Evolutionary conservation across 2,329 filamentous ascomycete genomes (phyloP).

Genomic region (Nannizzia gypsea): DNA sequence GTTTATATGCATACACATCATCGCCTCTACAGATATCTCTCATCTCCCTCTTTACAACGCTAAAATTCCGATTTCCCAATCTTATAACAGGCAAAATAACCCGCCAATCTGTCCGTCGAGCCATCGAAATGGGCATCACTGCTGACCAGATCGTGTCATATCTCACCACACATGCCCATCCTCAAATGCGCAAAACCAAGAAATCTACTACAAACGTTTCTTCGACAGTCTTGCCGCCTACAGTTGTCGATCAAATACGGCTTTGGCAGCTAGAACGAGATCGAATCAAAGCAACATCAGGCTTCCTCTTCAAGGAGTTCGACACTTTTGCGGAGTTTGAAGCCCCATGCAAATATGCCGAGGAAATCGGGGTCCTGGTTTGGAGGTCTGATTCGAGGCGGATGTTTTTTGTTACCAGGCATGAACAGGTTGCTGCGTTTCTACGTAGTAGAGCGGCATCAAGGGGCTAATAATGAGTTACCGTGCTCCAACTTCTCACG

Average conservation of each 20-base stretch:
- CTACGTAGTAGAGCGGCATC: slow-evolving; percentile 52
- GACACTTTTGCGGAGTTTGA: slow-evolving; percentile 54
- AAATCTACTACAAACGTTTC: slow-evolving; percentile 31
- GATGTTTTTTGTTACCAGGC: slow-evolving; percentile 83
- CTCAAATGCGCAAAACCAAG: slow-evolving; percentile 66
- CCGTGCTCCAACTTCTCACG: background rate
- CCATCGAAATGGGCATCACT: slow-evolving; percentile 83
- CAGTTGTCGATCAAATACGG: slow-evolving; percentile 92
- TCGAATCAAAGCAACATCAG: slow-evolving; percentile 70
- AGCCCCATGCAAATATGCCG: slow-evolving; percentile 51
- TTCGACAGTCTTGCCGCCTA: slow-evolving; percentile 70
- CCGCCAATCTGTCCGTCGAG: slow-evolving; percentile 73
- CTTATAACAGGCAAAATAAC: slow-evolving; percentile 87
- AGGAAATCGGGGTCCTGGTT: slow-evolving; percentile 77
- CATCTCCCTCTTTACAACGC: slow-evolving; percentile 74
- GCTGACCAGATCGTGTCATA: slow-evolving; percentile 92
- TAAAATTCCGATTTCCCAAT: slow-evolving; percentile 85
- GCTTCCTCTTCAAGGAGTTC: slow-evolving; percentile 87
- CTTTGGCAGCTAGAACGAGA: slow-evolving; percentile 97
- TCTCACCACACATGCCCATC: slow-evolving; percentile 82
- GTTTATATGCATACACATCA: slow-evolving; percentile 90
- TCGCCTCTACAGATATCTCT: slow-evolving; percentile 92
- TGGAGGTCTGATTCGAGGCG: slow-evolving; percentile 72
- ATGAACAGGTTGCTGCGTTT: slow-evolving; percentile 78
- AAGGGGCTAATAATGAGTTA: slow-evolving; percentile 18